Evolutionary conservation across 2,329 filamentous ascomycete genomes (phyloP), one percentile per base, ranked within the genome.

Genomic region (Aspergillus carbonarius): DNA sequence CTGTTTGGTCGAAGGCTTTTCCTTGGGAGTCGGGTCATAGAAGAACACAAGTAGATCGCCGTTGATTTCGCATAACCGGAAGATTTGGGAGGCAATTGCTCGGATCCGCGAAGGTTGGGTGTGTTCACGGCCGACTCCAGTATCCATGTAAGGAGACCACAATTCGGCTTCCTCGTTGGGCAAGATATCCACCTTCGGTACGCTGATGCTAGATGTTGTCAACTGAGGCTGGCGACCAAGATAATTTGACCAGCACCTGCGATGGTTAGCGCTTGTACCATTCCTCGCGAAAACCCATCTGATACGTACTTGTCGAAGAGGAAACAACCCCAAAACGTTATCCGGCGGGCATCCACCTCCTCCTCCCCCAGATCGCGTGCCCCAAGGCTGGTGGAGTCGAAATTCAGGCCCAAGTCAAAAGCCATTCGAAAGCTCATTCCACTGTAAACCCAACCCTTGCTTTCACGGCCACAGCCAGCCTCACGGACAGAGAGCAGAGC

Each of bases 341-440:
- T 88, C 54, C 91, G 84, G 39, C 95, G 83, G 2, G 92, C 93
- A 76, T 99, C 95, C 39, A 96, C 85, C 73, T 97, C 93, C 48
- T 90, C 84, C 58, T 96, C 91, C 60, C 87, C 86, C 64, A 93
- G 82, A 58, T 83, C 84, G n/a, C 79, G 81, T 7, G 78, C 77
- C 7, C 84, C 83, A 59, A 91, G 82, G 8, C 86, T 86, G 17
- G 85, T 85, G 1, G 89, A 85, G 69, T 96, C 90, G 17, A 97
- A 85, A 69, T 97, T 96, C 54, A 99, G 81, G 0, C 95, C 95
- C 63, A 99, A 85, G 68, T 99, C 95, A 73, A 90, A 90, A 0
- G 93, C 93, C 93, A 99, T 98, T 46, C 95, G 88, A 73, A 99
- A 98, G 69, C 91, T 95, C 91, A 99, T 97, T 51, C 95, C 93